Percentiles rank a stretch among this genome's conserved stretches.
Evolutionary conservation across 257 asterid genomes (phyloP).

Genomic region (Handroanthus guayacan): DNA sequence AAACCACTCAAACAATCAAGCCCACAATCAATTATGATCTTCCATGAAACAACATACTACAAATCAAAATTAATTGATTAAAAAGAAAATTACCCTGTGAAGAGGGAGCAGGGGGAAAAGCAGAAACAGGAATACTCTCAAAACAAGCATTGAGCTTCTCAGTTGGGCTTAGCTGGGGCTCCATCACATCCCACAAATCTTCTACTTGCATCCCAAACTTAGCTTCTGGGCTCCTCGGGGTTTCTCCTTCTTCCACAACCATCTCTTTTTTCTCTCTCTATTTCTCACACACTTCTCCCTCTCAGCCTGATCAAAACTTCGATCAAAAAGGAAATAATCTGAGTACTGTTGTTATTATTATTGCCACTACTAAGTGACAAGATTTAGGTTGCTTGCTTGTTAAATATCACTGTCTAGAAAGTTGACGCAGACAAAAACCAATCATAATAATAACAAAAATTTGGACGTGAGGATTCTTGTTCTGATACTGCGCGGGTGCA

Average conservation of each 20-base stretch:
- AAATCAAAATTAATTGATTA: neutral
- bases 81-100: conserved; percentile 56
- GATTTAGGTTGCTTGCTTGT: conserved; percentile 28
- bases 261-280: conserved; percentile 16
- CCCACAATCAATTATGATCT: too few relatives aligned
- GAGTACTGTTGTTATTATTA: neutral
- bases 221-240: conserved; percentile 98
- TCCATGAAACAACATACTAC: too few relatives aligned
- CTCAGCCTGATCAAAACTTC: neutral
- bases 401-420: conserved; percentile 38
- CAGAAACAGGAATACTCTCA: conserved; percentile 95
- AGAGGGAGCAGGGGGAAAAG: conserved; percentile 86
- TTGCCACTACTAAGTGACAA: neutral
- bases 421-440: conserved; percentile 44
- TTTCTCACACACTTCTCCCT: conserved; percentile 4
- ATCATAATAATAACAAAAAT: conserved; percentile 27
- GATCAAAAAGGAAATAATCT: neutral
- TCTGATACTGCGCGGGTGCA: conserved; percentile 34
- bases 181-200: conserved; percentile 92
- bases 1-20: too few relatives aligned
- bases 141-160: conserved; percentile 98
- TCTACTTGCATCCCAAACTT: conserved; percentile 94
- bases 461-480: conserved; percentile 17
- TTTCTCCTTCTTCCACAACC: conserved; percentile 65
- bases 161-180: conserved; percentile 89